Base-by-base conservation (phyloP, 345 rosid genomes). In the Boechera divaricarpa region DNA sequence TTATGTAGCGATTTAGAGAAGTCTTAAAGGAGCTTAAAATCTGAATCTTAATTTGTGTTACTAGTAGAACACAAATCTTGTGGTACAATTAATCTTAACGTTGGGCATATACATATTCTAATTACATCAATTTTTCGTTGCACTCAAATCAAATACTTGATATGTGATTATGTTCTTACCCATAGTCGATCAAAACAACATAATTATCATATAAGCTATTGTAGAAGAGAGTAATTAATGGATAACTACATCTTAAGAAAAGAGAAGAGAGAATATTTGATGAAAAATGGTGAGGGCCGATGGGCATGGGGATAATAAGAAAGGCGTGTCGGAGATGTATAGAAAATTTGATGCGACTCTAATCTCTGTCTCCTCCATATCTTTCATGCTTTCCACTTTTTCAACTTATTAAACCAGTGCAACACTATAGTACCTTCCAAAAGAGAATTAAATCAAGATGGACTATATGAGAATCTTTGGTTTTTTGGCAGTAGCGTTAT, bases 331-430 rank as follows among this genome's bases (percentile, higher is more conserved):
- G 45, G 67, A 70, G 52, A 44, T 77, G 76, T 70, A 45, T 70
- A 55, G 76, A 70, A 67, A 77, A 77, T 70, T 77, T 77, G 76
- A 70, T 44, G 21, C 45, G 60, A 45, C 76, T 77, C 76, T 77
- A 55, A 35, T 61, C 45, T 39, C 76, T 77, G 75, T 77, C 80
- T 77, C 76, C 80, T 63, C 5, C 76, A 77, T 77, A 54, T 70
- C 18, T 70, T 77, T 77, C 76, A 48, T 47, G 80, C 71, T 70
- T 77, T 70, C 71, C 16, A 65, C 66, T 56, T 74, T 69, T 63
- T 49, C 31, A 56, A 47, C 76, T 24, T 76, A 52, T 60, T 41
- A 52, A 76, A 76, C 57, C 63, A 61, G 70, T 61, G 38, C 51
- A 76, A 62, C 58, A 69, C 56, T 16, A 51, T 59, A 5, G 35